Evolutionary conservation across 768 basidiomycete species (phyloP).

Genomic region (Neoboletus magnificus): DNA sequence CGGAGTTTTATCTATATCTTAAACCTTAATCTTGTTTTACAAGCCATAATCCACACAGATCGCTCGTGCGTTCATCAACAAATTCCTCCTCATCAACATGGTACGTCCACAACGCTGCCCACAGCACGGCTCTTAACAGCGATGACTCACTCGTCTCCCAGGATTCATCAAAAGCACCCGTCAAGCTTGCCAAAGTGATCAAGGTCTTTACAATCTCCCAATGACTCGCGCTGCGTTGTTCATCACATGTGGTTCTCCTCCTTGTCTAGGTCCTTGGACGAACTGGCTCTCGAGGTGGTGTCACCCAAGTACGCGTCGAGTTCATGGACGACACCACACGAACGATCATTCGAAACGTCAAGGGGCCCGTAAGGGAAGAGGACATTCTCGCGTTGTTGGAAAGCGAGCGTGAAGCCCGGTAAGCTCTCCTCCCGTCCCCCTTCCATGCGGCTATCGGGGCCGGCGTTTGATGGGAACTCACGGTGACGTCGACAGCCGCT

Average conservation of each 20-base stretch:
- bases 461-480: neutral
- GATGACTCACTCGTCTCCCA: constrained; percentile 20
- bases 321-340: constrained; percentile 97
- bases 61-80: neutral
- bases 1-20: constrained; percentile 9
- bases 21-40: constrained; percentile 26
- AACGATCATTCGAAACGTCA: constrained; percentile 98
- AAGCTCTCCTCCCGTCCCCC: neutral
- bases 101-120: constrained; percentile 10
- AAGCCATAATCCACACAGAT: constrained; percentile 11
- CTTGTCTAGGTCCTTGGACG: constrained; percentile 83
- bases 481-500: constrained; percentile 11
- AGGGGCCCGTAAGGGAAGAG: constrained; percentile 93
- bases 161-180: constrained; percentile 88
- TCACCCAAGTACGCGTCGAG: constrained; percentile 98
- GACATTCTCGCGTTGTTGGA: constrained; percentile 97
- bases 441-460: neutral
- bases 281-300: constrained; percentile 98
- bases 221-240: neutral
- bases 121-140: no score
- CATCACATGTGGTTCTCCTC: no score
- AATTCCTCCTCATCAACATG: constrained; percentile 17
- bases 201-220: constrained; percentile 53
- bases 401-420: constrained; percentile 99
- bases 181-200: constrained; percentile 97